Evolutionary conservation across 805 yeast species (phyloP).

Genomic region (Cyberlindnera xishuangbannaensis): DNA sequence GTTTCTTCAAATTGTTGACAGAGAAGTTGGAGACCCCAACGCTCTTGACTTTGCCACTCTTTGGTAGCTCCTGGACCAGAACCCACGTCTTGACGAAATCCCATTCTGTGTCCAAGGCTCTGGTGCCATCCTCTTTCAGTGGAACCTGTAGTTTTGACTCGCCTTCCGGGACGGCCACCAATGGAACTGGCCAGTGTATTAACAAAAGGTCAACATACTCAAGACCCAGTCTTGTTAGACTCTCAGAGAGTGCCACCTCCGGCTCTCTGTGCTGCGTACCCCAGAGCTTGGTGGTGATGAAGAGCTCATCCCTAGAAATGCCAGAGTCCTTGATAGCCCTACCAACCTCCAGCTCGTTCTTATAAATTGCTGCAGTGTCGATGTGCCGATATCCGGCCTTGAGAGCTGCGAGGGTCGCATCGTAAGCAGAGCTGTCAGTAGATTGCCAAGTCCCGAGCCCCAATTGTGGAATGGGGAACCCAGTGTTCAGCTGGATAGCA

Average conservation of each 20-base stretch:
- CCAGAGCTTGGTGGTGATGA: slow-evolving; percentile 70
- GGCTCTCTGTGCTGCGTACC: slow-evolving; percentile 39
- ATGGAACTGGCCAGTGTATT: slow-evolving; percentile 77
- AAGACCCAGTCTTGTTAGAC: slow-evolving; percentile 56
- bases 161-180: not conserved
- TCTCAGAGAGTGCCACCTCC: slow-evolving; percentile 44
- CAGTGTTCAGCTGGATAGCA: slow-evolving; percentile 32
- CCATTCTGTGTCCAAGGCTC: slow-evolving; percentile 59
- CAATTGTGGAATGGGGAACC: slow-evolving; percentile 39
- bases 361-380: slow-evolving; percentile 54
- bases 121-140: slow-evolving; percentile 34
- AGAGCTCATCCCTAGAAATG: slow-evolving; percentile 57
- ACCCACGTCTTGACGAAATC: slow-evolving; percentile 15
- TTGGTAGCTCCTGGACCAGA: slow-evolving; percentile 11
- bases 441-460: slow-evolving; percentile 47
- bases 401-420: slow-evolving; percentile 15
- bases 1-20: slow-evolving; percentile 13
- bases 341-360: slow-evolving; percentile 51
- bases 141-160: slow-evolving; percentile 7
- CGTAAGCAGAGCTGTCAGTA: slow-evolving; percentile 27
- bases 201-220: slow-evolving; percentile 76
- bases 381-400: slow-evolving; percentile 53
- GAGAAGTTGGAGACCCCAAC: slow-evolving; percentile 24
- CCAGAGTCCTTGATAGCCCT: slow-evolving; percentile 50
- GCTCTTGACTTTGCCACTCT: slow-evolving; percentile 14